Conservation (phyloP, 75 land plant species). For the Azolla pinnata region DNA sequence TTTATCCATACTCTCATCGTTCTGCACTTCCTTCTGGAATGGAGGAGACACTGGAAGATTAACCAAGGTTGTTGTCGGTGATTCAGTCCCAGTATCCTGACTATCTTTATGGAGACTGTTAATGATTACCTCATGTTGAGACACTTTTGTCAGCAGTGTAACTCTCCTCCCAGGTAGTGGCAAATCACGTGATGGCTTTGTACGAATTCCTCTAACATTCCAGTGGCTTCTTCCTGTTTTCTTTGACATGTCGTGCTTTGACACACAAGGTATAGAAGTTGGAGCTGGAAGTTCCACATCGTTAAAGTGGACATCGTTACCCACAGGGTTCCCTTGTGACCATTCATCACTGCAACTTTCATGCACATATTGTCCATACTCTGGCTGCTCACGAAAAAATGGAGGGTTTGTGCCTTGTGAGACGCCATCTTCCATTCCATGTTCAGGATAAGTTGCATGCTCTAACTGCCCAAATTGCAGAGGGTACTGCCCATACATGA, state of each 20-base stretch:
- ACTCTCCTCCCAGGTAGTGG: background rate
- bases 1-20: too few species aligned
- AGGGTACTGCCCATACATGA: background rate
- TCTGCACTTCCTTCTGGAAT: too few species aligned
- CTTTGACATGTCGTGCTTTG: background rate
- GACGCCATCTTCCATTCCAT: too few species aligned
- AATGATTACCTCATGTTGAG: conserved; percentile 1
- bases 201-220: background rate
- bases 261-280: background rate
- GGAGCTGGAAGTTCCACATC: background rate
- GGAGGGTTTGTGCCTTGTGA: background rate
- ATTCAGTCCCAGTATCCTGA: too few species aligned
- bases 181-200: background rate
- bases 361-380: background rate
- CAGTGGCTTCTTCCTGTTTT: background rate
- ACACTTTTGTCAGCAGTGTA: conserved; percentile 1
- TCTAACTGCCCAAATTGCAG: conserved; percentile 1
- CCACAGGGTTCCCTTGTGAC: background rate
- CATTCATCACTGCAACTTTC: background rate
- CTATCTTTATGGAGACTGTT: too few species aligned
- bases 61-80: too few species aligned
- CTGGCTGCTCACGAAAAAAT: background rate
- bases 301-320: background rate
- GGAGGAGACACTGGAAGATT: too few species aligned
- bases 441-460: background rate